Percentiles rank a stretch among this genome's conserved stretches.
Evolutionary conservation across 805 yeast species (phyloP).

Genomic region (Wickerhamiella dianesei): DNA sequence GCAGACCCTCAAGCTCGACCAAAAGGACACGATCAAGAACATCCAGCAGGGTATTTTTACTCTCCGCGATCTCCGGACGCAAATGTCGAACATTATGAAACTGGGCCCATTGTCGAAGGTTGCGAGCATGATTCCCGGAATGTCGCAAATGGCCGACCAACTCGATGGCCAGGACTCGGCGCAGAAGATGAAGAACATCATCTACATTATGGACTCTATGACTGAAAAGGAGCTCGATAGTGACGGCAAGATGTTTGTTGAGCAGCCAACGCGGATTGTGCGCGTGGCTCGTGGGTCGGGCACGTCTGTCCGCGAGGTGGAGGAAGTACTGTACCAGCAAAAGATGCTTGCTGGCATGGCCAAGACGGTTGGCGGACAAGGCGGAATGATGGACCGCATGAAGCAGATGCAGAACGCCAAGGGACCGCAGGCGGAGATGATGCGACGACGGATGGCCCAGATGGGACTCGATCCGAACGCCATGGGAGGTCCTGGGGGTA

Average conservation of each 20-base stretch:
- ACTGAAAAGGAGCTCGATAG: slow-evolving; percentile 79
- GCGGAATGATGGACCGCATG: slow-evolving; percentile 39
- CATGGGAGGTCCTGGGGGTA: slow-evolving; percentile 27
- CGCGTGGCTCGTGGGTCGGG: slow-evolving; percentile 94
- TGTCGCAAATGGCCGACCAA: slow-evolving; percentile 69
- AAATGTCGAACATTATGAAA: slow-evolving; percentile 86
- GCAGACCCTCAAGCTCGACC: slow-evolving; percentile 72
- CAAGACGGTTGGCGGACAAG: slow-evolving; percentile 43
- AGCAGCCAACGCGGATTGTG: slow-evolving; percentile 72
- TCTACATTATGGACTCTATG: slow-evolving; percentile 91
- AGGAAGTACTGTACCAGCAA: slow-evolving; percentile 80
- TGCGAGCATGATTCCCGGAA: slow-evolving; percentile 91
- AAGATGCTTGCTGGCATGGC: slow-evolving; percentile 93
- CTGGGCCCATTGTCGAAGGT: slow-evolving; percentile 94
- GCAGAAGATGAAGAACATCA: slow-evolving; percentile 72
- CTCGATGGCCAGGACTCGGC: slow-evolving; percentile 88
- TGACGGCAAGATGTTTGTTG: slow-evolving; percentile 69
- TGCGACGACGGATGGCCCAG: slow-evolving; percentile 32
- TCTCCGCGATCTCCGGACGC: slow-evolving; percentile 78
- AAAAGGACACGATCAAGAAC: slow-evolving; percentile 74
- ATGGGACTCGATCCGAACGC: slow-evolving; percentile 36
- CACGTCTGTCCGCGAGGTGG: slow-evolving; percentile 81
- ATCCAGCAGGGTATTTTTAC: slow-evolving; percentile 92
- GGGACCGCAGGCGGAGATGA: slow-evolving; percentile 33
- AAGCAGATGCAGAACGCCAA: slow-evolving; percentile 23